A percentile compares a stretch with the other conserved stretches of the same genome.
Conservation (phyloP, 768 basidiomycete genomes). For the Cystoderma amianthinum region DNA sequence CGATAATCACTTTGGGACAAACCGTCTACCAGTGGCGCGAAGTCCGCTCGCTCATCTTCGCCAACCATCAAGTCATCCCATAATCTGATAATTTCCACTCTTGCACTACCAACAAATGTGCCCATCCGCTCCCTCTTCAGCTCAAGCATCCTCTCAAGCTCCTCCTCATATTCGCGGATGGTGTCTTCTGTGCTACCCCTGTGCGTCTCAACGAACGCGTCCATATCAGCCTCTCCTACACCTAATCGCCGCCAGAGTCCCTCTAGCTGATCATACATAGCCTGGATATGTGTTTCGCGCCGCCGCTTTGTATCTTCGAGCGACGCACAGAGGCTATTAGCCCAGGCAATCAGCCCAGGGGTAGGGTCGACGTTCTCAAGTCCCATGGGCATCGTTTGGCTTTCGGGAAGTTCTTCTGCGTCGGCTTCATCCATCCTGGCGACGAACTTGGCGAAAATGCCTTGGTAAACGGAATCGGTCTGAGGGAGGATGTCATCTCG, state of each 20-base stretch:
- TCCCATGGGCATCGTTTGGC: conserved; percentile 34
- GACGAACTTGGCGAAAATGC: conserved; percentile 58
- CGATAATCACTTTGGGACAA: conserved; percentile 11
- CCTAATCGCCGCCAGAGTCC: conserved; percentile 86
- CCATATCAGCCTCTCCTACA: conserved; percentile 73
- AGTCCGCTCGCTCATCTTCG: conserved; percentile 75
- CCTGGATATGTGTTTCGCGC: conserved; percentile 82
- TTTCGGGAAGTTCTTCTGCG: conserved; percentile 34
- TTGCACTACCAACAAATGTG: conserved; percentile 73
- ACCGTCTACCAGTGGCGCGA: conserved; percentile 83
- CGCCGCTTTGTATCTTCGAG: conserved; percentile 69
- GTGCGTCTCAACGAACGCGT: conserved; percentile 86
- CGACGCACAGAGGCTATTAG: conserved; percentile 43
- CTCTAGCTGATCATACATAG: conserved; percentile 91
- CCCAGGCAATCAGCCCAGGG: conserved; percentile 67
- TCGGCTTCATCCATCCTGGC: conserved; percentile 53
- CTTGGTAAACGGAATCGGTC: conserved; percentile 43
- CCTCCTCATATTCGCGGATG: conserved; percentile 80
- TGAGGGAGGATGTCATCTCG: conserved; percentile 19
- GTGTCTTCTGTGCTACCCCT: conserved; percentile 76
- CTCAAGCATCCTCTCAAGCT: conserved; percentile 85
- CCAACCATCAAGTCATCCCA: conserved; percentile 88
- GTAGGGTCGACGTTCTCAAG: conserved; percentile 80
- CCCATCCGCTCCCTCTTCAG: conserved; percentile 85
- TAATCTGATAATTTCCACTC: conserved; percentile 71